A percentile compares a stretch with the other conserved stretches of the same genome.
phyloP scores from a whole-genome alignment of 257 asterid species.

The Nicotiana knightiana region DNA sequence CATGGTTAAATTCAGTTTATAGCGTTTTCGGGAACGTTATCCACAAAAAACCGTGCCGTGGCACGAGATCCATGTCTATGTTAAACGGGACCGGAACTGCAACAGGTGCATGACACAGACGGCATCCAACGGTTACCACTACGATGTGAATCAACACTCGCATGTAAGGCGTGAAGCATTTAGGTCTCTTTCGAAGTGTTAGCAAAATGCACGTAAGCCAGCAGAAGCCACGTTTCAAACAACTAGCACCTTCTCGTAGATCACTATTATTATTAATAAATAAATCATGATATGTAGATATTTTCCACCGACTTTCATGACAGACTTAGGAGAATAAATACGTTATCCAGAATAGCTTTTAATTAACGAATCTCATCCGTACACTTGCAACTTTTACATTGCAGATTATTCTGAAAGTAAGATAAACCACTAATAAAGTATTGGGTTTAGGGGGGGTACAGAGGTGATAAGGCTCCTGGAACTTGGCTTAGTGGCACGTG shows the following conservation, averaged over 20 bases:
- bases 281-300: not conserved
- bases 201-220: not conserved
- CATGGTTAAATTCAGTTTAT: not conserved
- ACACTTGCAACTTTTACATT: not conserved
- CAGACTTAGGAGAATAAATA: not conserved
- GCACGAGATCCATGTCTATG: not conserved
- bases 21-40: not conserved
- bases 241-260: not conserved
- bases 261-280: too few species aligned
- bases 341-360: not conserved
- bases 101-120: not conserved
- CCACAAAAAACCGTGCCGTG: not conserved
- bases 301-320: not conserved
- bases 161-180: not conserved
- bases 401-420: not conserved
- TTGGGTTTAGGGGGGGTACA: too few species aligned
- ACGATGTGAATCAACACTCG: too few species aligned
- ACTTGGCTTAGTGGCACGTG: not conserved
- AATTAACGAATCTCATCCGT: not conserved
- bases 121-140: too few species aligned
- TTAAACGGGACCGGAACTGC: not conserved
- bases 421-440: too few species aligned
- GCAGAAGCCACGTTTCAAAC: not conserved
- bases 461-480: not conserved
- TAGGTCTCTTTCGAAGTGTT: not conserved